Base-by-base conservation (phyloP, 441 rosid genomes). In the California macrophylla region DNA sequence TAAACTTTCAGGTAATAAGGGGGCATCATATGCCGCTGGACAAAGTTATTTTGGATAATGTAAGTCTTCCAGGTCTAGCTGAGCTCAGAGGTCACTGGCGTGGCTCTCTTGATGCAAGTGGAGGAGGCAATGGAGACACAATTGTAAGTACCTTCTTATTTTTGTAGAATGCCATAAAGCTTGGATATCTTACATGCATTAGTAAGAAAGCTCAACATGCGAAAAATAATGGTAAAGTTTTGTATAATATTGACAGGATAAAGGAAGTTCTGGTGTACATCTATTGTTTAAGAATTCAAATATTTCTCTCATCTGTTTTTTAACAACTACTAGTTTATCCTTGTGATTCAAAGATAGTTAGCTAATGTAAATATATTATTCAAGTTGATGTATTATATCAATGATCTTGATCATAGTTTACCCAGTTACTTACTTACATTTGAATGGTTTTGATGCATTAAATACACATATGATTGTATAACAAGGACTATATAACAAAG, bases 111-210 rank as follows among this genome's bases (percentile, higher is more conserved):
- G 99, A 90, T 79, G 98, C 99, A 69, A 92, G 97, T 76, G 99
- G 99, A 71, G 99, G 99, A 83, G 99, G 98, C 87, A 95, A 95
- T 76, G 99, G 99, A 64, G 99, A 95, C 80, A 95, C 98, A 16
- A 86, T 86, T 92, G 99, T 95, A 85, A 71, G 36, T 67, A 64
- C 71, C 47, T 71, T 80, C 66, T 29, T 25, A 26, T 42, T 13
- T 21, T 71, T 71, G 40, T 72, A 68, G 52, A 26, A 67, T 42
- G 12, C 67, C 63, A 20, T 13, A 36, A 61, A 66, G 47, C 30
- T 70, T 68, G 61, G 24, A 54, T 54, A 54, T 54, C 61, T 6
- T 23, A 54, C 61, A 20, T 54, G 61, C 24, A 54, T 54, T 54
- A 16, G 26, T 52, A 54, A 54, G 61, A 54, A 21, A 54, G 24